These are phyloP conservation scores for Onygenales sp. DNA, from an alignment of 2,329 filamentous ascomycete genomes.

Conservation along the genomic window DNA sequence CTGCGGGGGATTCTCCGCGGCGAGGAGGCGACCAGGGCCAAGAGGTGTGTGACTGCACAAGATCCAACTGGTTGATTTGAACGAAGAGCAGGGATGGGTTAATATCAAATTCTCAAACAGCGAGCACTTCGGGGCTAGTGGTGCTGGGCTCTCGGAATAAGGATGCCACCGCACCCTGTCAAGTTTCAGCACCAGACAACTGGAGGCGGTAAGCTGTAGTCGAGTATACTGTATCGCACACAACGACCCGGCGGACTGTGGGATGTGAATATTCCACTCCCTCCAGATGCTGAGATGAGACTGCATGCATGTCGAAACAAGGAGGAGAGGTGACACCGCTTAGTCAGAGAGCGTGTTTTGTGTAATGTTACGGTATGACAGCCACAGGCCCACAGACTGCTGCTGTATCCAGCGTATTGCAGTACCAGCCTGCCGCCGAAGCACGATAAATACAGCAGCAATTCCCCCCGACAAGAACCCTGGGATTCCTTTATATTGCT, in stretches of 20 bases:
- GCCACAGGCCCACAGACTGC: not conserved
- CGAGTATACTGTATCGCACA: no score
- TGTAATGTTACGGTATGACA: conserved; percentile 1
- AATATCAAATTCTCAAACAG: not conserved
- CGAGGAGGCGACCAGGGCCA: not conserved
- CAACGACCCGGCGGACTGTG: no score
- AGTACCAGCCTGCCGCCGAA: no score
- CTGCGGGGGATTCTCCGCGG: not conserved
- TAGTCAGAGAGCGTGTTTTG: not conserved
- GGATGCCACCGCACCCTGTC: no score
- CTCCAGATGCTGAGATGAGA: no score
- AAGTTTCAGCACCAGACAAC: no score
- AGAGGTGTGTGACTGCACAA: not conserved
- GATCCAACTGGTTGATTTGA: not conserved
- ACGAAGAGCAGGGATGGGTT: not conserved
- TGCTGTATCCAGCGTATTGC: not conserved
- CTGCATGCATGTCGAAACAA: no score
- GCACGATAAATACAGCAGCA: not conserved
- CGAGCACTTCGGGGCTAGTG: not conserved
- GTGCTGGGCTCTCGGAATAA: not conserved
- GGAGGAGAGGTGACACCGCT: no score
- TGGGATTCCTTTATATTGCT: no score
- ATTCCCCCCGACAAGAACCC: not conserved
- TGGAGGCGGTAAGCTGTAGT: no score
- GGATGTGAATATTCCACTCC: no score